Evolutionary conservation across 345 rosid species (phyloP), one percentile per base, ranked within the genome.

Genomic region (Rhodomyrtus tomentosa): DNA sequence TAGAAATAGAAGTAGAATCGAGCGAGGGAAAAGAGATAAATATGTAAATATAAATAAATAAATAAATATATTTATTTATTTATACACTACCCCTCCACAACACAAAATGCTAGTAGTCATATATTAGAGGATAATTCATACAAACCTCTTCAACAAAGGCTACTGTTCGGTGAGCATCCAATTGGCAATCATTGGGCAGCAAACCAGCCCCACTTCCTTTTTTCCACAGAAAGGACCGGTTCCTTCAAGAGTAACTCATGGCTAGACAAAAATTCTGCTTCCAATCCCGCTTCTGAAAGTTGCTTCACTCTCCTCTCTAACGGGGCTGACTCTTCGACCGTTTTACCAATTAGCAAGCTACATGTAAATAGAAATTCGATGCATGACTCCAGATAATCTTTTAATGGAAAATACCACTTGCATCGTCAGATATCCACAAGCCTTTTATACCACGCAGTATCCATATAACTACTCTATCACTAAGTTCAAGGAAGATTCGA

Each of bases 91-190:
- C n/a, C n/a, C n/a, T n/a, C n/a, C n/a, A n/a, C n/a, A n/a, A n/a
- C n/a, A n/a, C n/a, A 80, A 21, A 84, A 81, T 52, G 45, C 82
- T 11, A 24, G 74, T 20, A 36, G 76, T 52, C 45, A 76, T 20
- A 59, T 79, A 52, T 72, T 51, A 22, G 82, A 56, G 45, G 27
- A 59, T 85, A 86, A 86, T 49, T 15, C 11, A 50, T 56, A 89
- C 80, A 80, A 82, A 95, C 98, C 95, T 93, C 93, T 83, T 93
- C 94, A 11, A 95, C 88, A 87, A 85, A 94, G 40, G 94, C 94
- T 87, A 92, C 97, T 8, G 97, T 82, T 53, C 90, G 92, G 55
- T 82, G 87, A 83, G 99, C 98, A 91, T 95, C 98, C 91, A 96
- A 87, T 82, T 96, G 99, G 82, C 92, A 92, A 80, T 96, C 98